Conservation (phyloP, 1,284 basidiomycete genomes). For the Microstroma glucosiphilum region DNA sequence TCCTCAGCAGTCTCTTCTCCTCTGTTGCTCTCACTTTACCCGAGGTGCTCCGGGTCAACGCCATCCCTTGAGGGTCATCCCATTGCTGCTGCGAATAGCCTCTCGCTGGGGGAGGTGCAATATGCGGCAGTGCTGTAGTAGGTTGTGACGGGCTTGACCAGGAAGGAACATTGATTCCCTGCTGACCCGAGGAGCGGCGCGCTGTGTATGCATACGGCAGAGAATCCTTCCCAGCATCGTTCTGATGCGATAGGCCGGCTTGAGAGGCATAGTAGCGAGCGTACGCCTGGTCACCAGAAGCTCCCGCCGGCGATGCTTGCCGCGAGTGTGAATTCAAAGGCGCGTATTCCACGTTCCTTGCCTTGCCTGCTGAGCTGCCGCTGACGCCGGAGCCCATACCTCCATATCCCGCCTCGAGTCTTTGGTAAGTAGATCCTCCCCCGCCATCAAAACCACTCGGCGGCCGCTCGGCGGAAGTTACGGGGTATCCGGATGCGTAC, state of each 20-base stretch:
- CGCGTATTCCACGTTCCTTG: neutral
- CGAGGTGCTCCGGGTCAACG: neutral
- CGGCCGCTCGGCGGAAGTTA: neutral
- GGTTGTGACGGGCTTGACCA: neutral
- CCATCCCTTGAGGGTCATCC: neutral
- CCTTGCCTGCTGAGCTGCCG: neutral
- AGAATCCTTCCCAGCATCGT: neutral
- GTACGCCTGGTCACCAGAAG: no score
- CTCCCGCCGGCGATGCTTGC: no score
- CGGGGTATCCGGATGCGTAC: neutral
- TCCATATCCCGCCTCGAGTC: neutral
- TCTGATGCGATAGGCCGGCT: no score
- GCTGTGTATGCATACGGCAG: conserved; percentile 26
- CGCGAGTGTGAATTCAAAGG: neutral
- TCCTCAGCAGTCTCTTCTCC: neutral
- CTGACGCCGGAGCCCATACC: neutral
- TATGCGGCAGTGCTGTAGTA: neutral
- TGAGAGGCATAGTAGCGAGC: no score
- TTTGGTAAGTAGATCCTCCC: neutral
- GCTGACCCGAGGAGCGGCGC: neutral
- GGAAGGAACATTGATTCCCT: neutral
- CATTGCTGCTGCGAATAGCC: neutral
- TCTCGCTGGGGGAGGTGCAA: neutral
- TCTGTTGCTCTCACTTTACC: neutral
- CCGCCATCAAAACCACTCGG: neutral